Evolutionary conservation across 257 asterid genomes (phyloP), one percentile per base, ranked within the genome.

Genomic region (Scutellaria minor): DNA sequence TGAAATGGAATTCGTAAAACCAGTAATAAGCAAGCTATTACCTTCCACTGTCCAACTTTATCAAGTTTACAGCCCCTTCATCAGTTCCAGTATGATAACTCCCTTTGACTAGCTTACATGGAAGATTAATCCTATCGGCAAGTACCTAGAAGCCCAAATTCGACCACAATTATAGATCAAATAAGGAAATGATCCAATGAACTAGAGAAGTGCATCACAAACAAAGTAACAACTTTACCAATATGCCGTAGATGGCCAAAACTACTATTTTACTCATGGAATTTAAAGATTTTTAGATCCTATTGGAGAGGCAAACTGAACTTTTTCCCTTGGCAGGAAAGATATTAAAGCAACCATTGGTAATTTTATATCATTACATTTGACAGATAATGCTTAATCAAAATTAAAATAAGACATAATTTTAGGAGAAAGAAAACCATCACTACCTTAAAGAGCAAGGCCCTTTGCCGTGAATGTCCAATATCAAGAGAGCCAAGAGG

Each of bases 391-490:
- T 15, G 62, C 52, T 27, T 51, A 53, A 59, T 44, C 64, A 15
- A 35, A 52, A 53, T 53, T 27, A 31, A 31, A 56, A 20, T 62
- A 70, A 65, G 51, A 72, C 31, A 59, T 20, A 72, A 79, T 68
- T 52, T 3, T 22, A 60, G 24, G 68, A 44, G 73, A 73, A 65
- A 24, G 69, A 66, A 63, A 64, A 56, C 62, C 47, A 66, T 79
- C 66, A 71, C 82, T 70, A 95, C 99, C 99, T 95, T 95, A 83
- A 95, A 95, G 40, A 95, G 96, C 71, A 95, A 84, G 73, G 99
- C 98, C 86, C 98, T 90, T 77, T 95, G 99, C 79, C 99, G 98
- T 9, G 99, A 95, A 80, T 90, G 94, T 68, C 99, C 99, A 72
- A 92, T 79, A 83, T 92, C 96, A 65, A 95, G 96, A 79, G 87